phyloP scores from a whole-genome alignment of 176 grass and related monocot genomes.

The Zizania latifolia region DNA sequence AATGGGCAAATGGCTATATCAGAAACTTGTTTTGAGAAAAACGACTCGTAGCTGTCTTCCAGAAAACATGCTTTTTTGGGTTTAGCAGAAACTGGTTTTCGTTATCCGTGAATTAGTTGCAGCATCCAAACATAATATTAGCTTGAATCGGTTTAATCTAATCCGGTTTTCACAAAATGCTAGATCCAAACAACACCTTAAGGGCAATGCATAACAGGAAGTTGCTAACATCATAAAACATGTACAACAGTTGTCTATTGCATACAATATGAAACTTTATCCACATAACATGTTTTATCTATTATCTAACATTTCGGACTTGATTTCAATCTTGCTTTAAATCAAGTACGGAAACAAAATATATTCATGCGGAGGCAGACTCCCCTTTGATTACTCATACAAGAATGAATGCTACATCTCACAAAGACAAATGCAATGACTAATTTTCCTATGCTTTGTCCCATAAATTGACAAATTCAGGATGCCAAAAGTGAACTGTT shows the following conservation, averaged over 20 bases:
- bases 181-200: too few relatives aligned
- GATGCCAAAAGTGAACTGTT: not conserved
- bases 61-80: too few relatives aligned
- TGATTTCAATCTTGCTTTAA: not conserved
- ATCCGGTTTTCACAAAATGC: too few relatives aligned
- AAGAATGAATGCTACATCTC: not conserved
- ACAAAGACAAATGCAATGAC: not conserved
- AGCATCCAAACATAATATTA: too few relatives aligned
- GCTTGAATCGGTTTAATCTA: too few relatives aligned
- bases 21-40: too few relatives aligned
- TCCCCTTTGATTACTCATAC: not conserved
- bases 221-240: not conserved
- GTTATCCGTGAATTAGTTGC: too few relatives aligned
- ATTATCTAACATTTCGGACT: not conserved
- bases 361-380: not conserved
- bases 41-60: too few relatives aligned
- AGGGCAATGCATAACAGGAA: not conserved
- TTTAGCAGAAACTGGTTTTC: too few relatives aligned
- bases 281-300: not conserved
- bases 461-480: not conserved
- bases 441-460: not conserved
- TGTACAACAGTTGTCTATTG: not conserved
- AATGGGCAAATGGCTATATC: too few relatives aligned
- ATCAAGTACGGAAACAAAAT: not conserved
- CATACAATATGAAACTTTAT: not conserved